phyloP scores from a whole-genome alignment of 495 filamentous ascomycete genomes.

The Haplographium delicatum region DNA sequence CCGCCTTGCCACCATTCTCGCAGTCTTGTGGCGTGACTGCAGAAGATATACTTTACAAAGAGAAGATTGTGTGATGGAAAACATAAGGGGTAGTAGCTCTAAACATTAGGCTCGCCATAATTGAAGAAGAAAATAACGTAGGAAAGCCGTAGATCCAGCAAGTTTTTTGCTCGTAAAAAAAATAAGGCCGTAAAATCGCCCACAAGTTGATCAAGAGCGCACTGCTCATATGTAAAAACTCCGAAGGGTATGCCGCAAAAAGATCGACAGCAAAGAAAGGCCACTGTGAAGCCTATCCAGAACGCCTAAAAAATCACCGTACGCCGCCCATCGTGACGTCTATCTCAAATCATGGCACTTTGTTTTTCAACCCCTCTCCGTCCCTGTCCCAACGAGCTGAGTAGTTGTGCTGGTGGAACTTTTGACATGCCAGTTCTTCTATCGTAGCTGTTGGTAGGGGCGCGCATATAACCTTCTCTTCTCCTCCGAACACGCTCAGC shows the following conservation, averaged over 20 bases:
- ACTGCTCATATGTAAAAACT: conserved; percentile 13
- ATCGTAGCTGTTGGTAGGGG: conserved; percentile 68
- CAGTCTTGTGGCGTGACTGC: conserved; percentile 23
- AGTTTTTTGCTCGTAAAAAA: conserved; percentile 14
- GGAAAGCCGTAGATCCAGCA: conserved; percentile 18
- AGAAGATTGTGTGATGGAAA: conserved; percentile 21
- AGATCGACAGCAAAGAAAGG: conserved; percentile 19
- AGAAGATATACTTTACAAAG: conserved; percentile 23
- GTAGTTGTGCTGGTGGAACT: conserved; percentile 24
- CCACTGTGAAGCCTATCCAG: conserved; percentile 21
- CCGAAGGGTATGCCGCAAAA: conserved; percentile 21
- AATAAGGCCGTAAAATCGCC: conserved; percentile 19
- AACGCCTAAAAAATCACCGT: conserved; percentile 22
- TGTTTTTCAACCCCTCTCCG: conserved; percentile 22
- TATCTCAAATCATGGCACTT: conserved; percentile 22
- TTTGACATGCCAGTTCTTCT: conserved; percentile 33
- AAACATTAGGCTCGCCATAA: conserved; percentile 25
- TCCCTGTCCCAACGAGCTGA: conserved; percentile 23
- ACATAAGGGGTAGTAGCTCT: conserved; percentile 21
- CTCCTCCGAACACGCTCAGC: conserved; percentile 78
- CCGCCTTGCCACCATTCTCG: background rate
- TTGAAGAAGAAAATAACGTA: conserved; percentile 6
- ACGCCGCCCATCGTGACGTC: background rate
- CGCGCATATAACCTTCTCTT: conserved; percentile 80
- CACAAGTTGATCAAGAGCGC: conserved; percentile 7